Base-by-base conservation (phyloP, 306 rosid genomes). In the Sesbania bispinosa region DNA sequence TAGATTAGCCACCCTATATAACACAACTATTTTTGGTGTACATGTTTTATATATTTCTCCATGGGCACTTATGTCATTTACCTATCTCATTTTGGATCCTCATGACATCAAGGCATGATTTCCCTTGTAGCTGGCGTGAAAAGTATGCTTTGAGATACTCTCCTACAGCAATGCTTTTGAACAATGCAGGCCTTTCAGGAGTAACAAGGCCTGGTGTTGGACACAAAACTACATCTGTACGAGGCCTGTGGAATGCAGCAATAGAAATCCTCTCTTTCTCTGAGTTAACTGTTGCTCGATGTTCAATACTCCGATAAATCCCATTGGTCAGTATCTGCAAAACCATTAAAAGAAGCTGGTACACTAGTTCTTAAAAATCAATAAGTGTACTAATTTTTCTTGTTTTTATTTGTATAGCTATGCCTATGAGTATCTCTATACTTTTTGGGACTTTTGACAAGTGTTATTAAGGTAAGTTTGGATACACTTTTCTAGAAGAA, bases 191-290 rank as follows among this genome's bases (percentile, higher is more conserved):
- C 3, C 15, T 71, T 71, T 58, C 76, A 10, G 14, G 0, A 11
- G 68, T 29, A 5, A 71, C 59, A 71, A 71, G 60, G 18, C 77
- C 59, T 30, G 35, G 47, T 30, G 26, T 21, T 3, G 77, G 77
- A 43, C 77, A 47, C 0, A 71, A 8, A 4, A 58, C 35, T 45
- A 3, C 30, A 0, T 9, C 59, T 36, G 7, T 7, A 13, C 13
- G 59, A 59, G 77, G 77, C 16, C 48, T 43, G 2, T 58, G 59
- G 59, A 59, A 71, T 13, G 77, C 41, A 10, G 77, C 77, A 58
- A 71, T 58, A 16, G 59, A 71, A 59, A 71, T 58, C 16, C 68
- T 71, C 33, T 71, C 68, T 15, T 43, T 58, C 11, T 58, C 7
- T 2, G 36, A 71, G 7, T 71, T 71, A 10, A 71, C 13, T 7